These are phyloP conservation scores for Entoloma clypeatum DNA, from an alignment of 1,284 basidiomycete genomes.

Conservation along the genomic window DNA sequence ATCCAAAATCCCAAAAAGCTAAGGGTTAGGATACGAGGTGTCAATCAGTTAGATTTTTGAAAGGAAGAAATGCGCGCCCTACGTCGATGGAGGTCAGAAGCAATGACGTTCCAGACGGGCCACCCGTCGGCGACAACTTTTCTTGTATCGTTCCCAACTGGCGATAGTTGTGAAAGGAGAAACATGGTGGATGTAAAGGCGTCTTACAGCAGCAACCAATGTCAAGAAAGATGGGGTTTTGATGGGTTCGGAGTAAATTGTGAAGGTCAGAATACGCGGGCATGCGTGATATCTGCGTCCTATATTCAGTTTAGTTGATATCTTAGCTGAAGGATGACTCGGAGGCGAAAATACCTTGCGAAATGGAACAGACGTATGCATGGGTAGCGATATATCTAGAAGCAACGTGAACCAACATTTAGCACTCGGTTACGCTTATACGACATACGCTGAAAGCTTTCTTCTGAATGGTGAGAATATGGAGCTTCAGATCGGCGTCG, in stretches of 20 bases:
- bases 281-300: constrained; percentile 39
- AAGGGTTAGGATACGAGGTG: background rate
- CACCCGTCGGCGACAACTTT: constrained; percentile 27
- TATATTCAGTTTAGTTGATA: constrained; percentile 15
- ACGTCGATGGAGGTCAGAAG: constrained; percentile 28
- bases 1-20: constrained; percentile 38
- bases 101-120: constrained; percentile 27
- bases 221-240: constrained; percentile 46
- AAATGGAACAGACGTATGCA: constrained; percentile 41
- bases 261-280: constrained; percentile 43
- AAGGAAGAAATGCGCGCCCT: background rate
- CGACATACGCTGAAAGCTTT: constrained; percentile 8
- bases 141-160: constrained; percentile 27
- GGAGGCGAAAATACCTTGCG: constrained; percentile 27
- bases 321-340: background rate
- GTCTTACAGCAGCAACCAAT: constrained; percentile 47
- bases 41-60: background rate
- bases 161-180: background rate
- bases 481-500: constrained; percentile 8
- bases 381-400: constrained; percentile 34
- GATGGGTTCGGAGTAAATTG: constrained; percentile 34
- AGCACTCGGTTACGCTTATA: background rate
- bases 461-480: constrained; percentile 13
- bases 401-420: background rate
- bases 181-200: background rate